Evolutionary conservation across 1,139 yeast genomes (phyloP), one percentile per base, ranked within the genome.

Genomic region (Candida mesenterica): DNA sequence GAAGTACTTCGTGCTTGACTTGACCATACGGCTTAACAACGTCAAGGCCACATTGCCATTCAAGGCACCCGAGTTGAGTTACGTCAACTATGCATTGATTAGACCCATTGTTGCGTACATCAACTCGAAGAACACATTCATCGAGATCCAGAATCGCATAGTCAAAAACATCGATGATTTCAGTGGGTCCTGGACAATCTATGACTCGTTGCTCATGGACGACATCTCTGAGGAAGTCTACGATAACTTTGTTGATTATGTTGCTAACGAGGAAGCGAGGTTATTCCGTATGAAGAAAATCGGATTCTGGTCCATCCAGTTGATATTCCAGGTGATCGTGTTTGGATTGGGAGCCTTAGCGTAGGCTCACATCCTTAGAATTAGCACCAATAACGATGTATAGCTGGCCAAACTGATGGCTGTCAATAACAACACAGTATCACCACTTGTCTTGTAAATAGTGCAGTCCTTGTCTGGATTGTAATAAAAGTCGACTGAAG

Each of bases 101-200:
- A 69, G 96, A 44, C 98, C 98, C 0, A 90, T 92, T 55, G 96
- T 92, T 19, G 97, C 94, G 0, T 92, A 90, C 59, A 90, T 92
- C 55, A 92, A 92, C 58, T 83, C 95, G 24, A 77, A 85, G 43
- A 84, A 86, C 52, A 88, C 97, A 0, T 85, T 83, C 49, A 90
- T 92, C 44, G 97, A 96, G 33, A 80, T 92, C 42, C 74, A 81
- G 45, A 88, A 96, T 53, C 76, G 90, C 4, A 79, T 92, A n/a
- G 83, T 84, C 31, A 92, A 92, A 55, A 75, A 78, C 34, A 62
- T 88, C 19, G 67, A 69, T 24, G 97, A 92, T 53, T 92, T 92
- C 54, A 89, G 86, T 50, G 98, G 98, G 0, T 79, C 96, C 4
- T 92, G 98, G 98, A 92, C 98, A 1, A 72, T 89, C 4, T 92